These are phyloP conservation scores for Aspergillus awamori DNA, from an alignment of 2,329 filamentous ascomycete species.

Conservation along the genomic window DNA sequence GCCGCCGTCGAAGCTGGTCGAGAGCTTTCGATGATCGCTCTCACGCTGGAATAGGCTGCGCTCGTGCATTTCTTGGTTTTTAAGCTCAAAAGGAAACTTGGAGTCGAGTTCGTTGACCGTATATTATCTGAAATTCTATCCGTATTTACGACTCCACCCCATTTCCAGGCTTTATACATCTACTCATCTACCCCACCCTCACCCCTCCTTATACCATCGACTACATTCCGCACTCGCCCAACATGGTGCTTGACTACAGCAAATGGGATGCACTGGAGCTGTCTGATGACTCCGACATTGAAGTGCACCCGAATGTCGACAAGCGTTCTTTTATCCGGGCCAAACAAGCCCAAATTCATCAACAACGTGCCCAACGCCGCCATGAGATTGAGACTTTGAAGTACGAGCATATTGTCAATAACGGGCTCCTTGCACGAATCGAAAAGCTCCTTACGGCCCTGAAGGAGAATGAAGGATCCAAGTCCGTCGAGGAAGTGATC, in stretches of 20 bases:
- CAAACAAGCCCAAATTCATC: slow-evolving; percentile 96
- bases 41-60: neutral
- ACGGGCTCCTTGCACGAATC: slow-evolving; percentile 84
- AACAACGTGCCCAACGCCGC: slow-evolving; percentile 81
- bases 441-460: slow-evolving; percentile 74
- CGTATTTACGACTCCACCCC: neutral
- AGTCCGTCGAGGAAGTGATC: slow-evolving; percentile 75
- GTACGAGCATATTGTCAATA: slow-evolving; percentile 88
- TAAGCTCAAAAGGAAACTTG: neutral
- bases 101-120: neutral
- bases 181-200: slow-evolving; percentile 22
- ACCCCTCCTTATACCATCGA: slow-evolving; percentile 21
- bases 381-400: slow-evolving; percentile 88
- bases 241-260: slow-evolving; percentile 65
- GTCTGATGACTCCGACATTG: slow-evolving; percentile 95
- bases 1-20: slow-evolving; percentile 35
- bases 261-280: slow-evolving; percentile 84
- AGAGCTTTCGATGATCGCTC: slow-evolving; percentile 33
- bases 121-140: neutral
- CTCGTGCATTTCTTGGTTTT: neutral
- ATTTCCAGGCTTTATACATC: neutral
- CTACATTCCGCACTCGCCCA: slow-evolving; percentile 22
- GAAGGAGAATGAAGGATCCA: slow-evolving; percentile 69
- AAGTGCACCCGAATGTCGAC: slow-evolving; percentile 98
- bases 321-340: slow-evolving; percentile 98